Evolutionary conservation across 2,329 filamentous ascomycete genomes (phyloP).

Genomic region (Pestalotiopsis sp.): DNA sequence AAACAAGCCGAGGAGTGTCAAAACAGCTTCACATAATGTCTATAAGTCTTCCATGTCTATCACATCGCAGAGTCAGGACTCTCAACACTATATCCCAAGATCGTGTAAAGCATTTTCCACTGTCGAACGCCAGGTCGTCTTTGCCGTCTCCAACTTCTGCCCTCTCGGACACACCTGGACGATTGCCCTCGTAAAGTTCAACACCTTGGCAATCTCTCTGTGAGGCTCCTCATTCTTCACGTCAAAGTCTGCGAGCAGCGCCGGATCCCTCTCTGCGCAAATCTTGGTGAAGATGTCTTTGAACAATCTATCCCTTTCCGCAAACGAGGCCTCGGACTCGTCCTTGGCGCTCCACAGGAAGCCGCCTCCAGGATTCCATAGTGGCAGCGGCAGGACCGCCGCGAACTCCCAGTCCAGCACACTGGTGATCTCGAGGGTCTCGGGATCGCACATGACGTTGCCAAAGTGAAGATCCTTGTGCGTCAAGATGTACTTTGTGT

Average conservation of each 20-base stretch:
- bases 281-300: constrained; percentile 25
- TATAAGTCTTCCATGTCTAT: background rate
- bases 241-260: background rate
- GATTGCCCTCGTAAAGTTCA: constrained; percentile 11
- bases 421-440: constrained; percentile 28
- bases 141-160: background rate
- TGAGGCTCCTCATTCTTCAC: constrained; percentile 3
- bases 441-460: constrained; percentile 36
- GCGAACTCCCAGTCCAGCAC: constrained; percentile 42
- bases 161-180: constrained; percentile 13
- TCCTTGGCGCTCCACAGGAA: constrained; percentile 36
- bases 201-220: background rate
- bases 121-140: background rate
- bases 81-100: constrained; percentile 1
- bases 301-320: constrained; percentile 26
- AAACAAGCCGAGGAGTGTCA: background rate
- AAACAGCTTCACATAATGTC: background rate
- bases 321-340: constrained; percentile 18
- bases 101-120: constrained; percentile 2
- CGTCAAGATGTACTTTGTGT: constrained; percentile 27
- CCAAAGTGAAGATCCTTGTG: constrained; percentile 42
- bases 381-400: constrained; percentile 33
- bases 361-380: constrained; percentile 37
- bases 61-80: background rate
- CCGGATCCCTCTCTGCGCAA: background rate